Evolutionary conservation across 1,284 basidiomycete species (phyloP).

Genomic region (Rhodotorula sp.): DNA sequence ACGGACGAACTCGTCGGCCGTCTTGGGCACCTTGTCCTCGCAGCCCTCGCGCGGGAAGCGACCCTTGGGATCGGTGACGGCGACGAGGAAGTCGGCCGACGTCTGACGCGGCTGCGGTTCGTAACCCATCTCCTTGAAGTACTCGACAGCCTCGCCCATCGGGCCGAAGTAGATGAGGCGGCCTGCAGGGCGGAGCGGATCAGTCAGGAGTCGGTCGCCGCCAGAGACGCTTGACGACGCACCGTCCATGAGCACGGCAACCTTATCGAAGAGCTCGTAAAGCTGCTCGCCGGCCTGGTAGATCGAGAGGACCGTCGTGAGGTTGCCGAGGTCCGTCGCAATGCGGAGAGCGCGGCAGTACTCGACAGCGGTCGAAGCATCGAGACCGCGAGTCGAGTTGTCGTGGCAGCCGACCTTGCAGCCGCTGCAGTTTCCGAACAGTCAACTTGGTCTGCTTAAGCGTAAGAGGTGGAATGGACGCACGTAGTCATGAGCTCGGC

Average conservation of each 20-base stretch:
- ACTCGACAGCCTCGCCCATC: constrained; percentile 69
- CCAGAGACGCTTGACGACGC: constrained; percentile 53
- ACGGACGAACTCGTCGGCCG: constrained; percentile 58
- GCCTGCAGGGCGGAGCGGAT: constrained; percentile 46
- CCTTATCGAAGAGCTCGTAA: constrained; percentile 62
- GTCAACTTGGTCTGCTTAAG: too few species aligned
- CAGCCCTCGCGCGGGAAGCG: constrained; percentile 50
- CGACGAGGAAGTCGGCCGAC: constrained; percentile 57
- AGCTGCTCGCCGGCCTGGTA: constrained; percentile 55
- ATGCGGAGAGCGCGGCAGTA: constrained; percentile 57
- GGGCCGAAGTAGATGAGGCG: constrained; percentile 68
- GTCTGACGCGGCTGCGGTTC: constrained; percentile 67
- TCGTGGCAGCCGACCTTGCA: constrained; percentile 54
- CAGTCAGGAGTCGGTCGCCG: not conserved
- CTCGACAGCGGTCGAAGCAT: constrained; percentile 61
- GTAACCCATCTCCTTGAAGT: constrained; percentile 79
- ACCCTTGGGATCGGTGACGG: constrained; percentile 54
- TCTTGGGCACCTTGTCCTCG: constrained; percentile 56
- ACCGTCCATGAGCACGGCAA: constrained; percentile 65
- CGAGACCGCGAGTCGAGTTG: constrained; percentile 71
- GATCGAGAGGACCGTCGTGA: constrained; percentile 51
- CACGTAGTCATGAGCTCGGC: constrained; percentile 52
- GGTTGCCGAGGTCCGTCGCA: constrained; percentile 47
- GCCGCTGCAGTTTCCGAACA: not conserved
- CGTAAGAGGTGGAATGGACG: too few species aligned